Base-by-base conservation (phyloP, 129 eudicot species). In the Calendula officinalis region DNA sequence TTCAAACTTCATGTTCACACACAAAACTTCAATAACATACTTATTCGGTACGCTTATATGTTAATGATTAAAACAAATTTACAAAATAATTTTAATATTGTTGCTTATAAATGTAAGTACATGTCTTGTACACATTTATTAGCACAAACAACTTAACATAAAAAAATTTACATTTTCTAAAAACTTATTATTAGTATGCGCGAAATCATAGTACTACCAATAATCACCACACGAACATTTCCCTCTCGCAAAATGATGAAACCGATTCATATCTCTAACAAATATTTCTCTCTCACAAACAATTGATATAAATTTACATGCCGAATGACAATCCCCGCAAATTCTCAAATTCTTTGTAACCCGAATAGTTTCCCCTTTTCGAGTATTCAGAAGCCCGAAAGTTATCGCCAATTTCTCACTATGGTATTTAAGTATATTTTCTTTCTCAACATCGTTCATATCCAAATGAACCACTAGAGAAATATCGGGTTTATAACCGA, bases 151-250 rank as follows among this genome's bases (percentile, higher is more conserved):
- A 46, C 52, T 0, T 22, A 46, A 46, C 3, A 13, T 46, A 46
- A 3, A 46, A n/a, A n/a, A n/a, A n/a, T 22, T 22, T 22, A 22
- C 30, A 22, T 22, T 22, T 22, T 22, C 30, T 22, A 22, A 22
- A 22, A 22, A 22, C 30, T 22, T 22, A 0, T 22, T 22, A 22
- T 0, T 22, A 22, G 30, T 0, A 22, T 22, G 30, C 30, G 1
- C 30, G 15, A 36, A 5, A 14, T 3, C 30, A 3, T 49, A 59
- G 33, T 12, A 22, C 63, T 76, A 76, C 86, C 82, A 81, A 46
- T 76, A 81, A 77, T 81, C 82, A 61, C 71, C 74, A 58, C 82
- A 81, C 10, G 82, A 81, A 62, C 86, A 81, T 41, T 68, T 68
- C 39, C 85, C 82, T 33, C 27, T 74, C 6, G 27, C 30, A 22